Conservation (phyloP, 306 rosid species). For the Ziziphus jujuba region DNA sequence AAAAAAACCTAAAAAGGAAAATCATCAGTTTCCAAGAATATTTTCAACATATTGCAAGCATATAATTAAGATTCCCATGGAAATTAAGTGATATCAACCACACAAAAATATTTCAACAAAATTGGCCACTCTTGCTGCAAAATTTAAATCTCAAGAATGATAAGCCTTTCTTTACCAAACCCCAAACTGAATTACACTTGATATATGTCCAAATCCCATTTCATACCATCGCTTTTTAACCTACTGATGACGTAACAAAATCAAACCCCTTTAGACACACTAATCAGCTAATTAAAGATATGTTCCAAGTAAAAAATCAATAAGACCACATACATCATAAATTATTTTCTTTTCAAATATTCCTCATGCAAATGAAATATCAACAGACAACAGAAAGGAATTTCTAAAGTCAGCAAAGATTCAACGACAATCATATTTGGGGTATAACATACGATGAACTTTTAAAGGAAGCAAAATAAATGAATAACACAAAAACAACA, state of each 20-base stretch:
- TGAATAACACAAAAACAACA: constrained; percentile 2
- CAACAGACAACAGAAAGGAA: background rate
- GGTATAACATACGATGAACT: constrained; percentile 5
- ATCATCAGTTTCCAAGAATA: background rate
- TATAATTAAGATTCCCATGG: background rate
- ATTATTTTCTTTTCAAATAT: background rate
- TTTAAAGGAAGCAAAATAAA: constrained; percentile 3
- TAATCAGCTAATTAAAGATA: too few species aligned
- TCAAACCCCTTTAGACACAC: too few species aligned
- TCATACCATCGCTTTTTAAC: too few species aligned
- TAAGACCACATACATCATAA: too few species aligned
- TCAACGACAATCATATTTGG: background rate
- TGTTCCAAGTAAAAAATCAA: too few species aligned
- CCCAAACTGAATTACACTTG: too few species aligned
- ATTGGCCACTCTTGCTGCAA: too few species aligned
- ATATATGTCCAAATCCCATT: too few species aligned
- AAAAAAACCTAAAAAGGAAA: constrained; percentile 7
- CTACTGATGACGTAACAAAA: too few species aligned
- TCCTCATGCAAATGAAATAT: background rate
- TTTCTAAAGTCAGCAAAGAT: background rate
- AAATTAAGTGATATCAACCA: background rate
- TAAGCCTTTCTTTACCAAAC: too few species aligned
- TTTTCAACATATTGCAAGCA: background rate
- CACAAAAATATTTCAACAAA: background rate
- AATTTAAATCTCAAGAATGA: too few species aligned